Conservation (phyloP, 805 yeast species). For the Metschnikowia hibisci region DNA sequence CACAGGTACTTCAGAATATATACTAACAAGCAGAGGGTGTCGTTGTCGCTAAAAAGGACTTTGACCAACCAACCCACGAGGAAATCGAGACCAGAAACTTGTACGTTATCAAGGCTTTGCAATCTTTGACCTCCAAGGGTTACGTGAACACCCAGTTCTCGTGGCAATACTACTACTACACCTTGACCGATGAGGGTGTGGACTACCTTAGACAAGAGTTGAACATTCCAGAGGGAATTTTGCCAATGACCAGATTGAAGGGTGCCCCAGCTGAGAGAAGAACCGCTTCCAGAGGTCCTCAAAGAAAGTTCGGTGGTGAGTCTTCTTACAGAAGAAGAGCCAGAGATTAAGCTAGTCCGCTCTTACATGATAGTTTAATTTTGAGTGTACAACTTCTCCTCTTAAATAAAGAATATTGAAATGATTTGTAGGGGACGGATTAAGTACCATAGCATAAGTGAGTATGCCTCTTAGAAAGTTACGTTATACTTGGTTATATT, state of each 20-base stretch:
- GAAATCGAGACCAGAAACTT: slow-evolving; percentile 98
- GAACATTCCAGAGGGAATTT: slow-evolving; percentile 97
- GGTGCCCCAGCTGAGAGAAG: slow-evolving; percentile 83
- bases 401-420: slow-evolving; percentile 16
- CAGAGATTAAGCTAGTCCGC: slow-evolving; percentile 37
- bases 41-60: slow-evolving; percentile 99
- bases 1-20: background rate
- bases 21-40: slow-evolving; percentile 79
- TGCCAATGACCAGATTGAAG: slow-evolving; percentile 97
- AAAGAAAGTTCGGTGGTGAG: slow-evolving; percentile 40
- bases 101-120: slow-evolving; percentile 97
- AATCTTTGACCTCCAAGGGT: slow-evolving; percentile 98
- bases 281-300: slow-evolving; percentile 38
- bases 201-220: slow-evolving; percentile 97
- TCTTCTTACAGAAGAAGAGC: slow-evolving; percentile 60
- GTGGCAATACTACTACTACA: slow-evolving; percentile 99
- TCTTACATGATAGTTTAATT: slow-evolving; percentile 11
- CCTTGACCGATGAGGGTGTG: slow-evolving; percentile 99
- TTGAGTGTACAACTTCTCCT: slow-evolving; percentile 17
- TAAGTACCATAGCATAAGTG: background rate
- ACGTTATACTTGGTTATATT: no score
- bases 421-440: background rate
- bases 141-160: slow-evolving; percentile 99
- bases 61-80: slow-evolving; percentile 95
- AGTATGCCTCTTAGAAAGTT: no score